Base-by-base conservation (phyloP, 495 filamentous ascomycete genomes). In the Pseudomonodictys pantanalensis region DNA sequence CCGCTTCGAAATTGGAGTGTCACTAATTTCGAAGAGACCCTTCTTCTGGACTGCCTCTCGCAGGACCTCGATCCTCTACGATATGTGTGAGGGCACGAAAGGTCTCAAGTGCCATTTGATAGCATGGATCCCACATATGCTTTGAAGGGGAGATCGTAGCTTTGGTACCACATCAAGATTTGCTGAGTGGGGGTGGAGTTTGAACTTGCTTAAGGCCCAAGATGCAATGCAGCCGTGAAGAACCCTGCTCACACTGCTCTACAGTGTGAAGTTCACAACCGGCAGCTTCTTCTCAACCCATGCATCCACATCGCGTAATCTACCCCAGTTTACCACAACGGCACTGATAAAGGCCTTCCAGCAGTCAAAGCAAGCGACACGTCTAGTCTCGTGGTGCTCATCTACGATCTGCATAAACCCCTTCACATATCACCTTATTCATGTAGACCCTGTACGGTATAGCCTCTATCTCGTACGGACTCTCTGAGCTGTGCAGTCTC, bases 391-490 rank as follows among this genome's bases (percentile, higher is more conserved):
- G 28, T 60, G 62, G 25, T 69, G 68, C 12, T 26, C 30, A 22
- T 44, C 33, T 26, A 65, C 64, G 52, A 71, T 70, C 33, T 66
- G 65, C 62, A 69, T 71, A 7, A 66, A 45, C 53, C 68, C 66
- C 26, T 69, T 59, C 29, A 51, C 67, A 60, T 66, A 69, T 25
- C 46, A 65, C 66, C 62, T 69, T 71, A 30, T 60, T 71, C 59
- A 66, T 49, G 38, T 69, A 71, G n/a, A 65, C 66, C 44, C 29
- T 32, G 30, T 65, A 71, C 0, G 49, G 56, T 28, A 24, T 29
- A n/a, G n/a, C n/a, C n/a, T n/a, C n/a, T n/a, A n/a, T n/a, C n/a
- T n/a, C n/a, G n/a, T n/a, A n/a, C n/a, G n/a, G n/a, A n/a, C n/a
- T n/a, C n/a, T n/a, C n/a, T n/a, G n/a, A n/a, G n/a, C n/a, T n/a